Base-by-base conservation (phyloP, 257 asterid species). In the Eustoma russellianum region DNA sequence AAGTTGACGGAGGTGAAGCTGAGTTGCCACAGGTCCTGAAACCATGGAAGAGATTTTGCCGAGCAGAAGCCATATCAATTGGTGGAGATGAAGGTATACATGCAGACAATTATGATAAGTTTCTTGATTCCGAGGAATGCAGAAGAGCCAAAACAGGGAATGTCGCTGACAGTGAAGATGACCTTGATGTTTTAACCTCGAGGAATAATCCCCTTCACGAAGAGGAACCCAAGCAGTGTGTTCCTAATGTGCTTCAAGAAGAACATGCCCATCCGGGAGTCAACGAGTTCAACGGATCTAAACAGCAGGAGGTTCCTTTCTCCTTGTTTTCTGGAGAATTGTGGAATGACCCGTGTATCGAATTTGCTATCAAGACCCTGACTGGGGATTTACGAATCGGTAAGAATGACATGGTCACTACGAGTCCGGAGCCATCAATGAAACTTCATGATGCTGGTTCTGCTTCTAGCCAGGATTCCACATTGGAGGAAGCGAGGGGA, bases 271-370 rank as follows among this genome's bases (percentile, higher is more conserved):
- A 62, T 53, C 43, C 19, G 60, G 64, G 33, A 46, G 60, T 48
- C 33, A 17, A 52, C 38, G 63, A 58, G 18, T 43, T 50, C 34
- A 60, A 38, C 13, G 49, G 59, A 44, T 65, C 63, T 13, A 69
- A 74, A 59, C 71, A 59, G 64, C 53, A 24, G 24, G 81, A 44
- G 45, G 52, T 14, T 52, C 53, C 67, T 3, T 63, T 57, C 2
- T 68, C 65, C 19, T 60, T 73, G 34, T 64, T 78, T 18, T 62
- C 72, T 60, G 62, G 67, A 14, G 82, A 77, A 53, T 63, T 81
- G 15, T 70, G 80, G 74, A 81, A 59, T 45, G 92, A 81, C 16
- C 94, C 96, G 4, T 87, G 92, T 75, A 79, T 87, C 13, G 87
- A 83, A 63, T 81, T 83, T 63, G 96, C 94, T 0, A 65, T 83